Evolutionary conservation across 331 rosid species (phyloP).

Genomic region (Prunus yedoensis): DNA sequence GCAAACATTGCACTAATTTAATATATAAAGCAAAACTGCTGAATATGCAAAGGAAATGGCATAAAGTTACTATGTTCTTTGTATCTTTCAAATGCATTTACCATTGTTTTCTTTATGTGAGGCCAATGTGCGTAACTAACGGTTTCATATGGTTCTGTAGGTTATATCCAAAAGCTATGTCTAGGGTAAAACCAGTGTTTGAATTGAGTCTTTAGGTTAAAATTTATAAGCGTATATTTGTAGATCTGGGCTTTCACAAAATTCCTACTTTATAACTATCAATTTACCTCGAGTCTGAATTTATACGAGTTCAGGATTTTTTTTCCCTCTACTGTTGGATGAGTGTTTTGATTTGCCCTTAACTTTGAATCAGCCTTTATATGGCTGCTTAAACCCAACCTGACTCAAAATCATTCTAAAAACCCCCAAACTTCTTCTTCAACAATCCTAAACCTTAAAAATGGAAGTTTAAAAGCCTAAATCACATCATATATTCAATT

Average conservation of each 20-base stretch:
- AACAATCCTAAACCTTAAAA: too few species aligned
- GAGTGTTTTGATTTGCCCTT: too few species aligned
- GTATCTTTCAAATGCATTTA: background rate
- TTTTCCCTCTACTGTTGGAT: too few species aligned
- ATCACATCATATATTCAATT: background rate
- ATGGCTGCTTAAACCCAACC: too few species aligned
- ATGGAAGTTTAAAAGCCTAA: background rate
- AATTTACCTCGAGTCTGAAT: too few species aligned
- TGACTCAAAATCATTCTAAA: background rate
- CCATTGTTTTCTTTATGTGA: too few species aligned
- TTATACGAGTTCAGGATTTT: too few species aligned
- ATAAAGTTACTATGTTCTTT: background rate
- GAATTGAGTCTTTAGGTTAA: background rate
- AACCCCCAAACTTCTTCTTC: too few species aligned
- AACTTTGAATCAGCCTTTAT: too few species aligned
- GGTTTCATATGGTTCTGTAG: background rate
- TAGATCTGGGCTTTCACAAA: too few species aligned
- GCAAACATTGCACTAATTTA: conserved; percentile 17
- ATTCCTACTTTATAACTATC: too few species aligned
- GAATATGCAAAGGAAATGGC: background rate
- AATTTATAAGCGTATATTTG: too few species aligned
- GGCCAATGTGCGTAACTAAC: background rate
- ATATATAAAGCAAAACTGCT: background rate
- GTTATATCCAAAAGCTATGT: background rate
- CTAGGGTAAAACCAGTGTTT: background rate